phyloP scores from a whole-genome alignment of 495 filamentous ascomycete species.

The Friedmanniomyces simplex region DNA sequence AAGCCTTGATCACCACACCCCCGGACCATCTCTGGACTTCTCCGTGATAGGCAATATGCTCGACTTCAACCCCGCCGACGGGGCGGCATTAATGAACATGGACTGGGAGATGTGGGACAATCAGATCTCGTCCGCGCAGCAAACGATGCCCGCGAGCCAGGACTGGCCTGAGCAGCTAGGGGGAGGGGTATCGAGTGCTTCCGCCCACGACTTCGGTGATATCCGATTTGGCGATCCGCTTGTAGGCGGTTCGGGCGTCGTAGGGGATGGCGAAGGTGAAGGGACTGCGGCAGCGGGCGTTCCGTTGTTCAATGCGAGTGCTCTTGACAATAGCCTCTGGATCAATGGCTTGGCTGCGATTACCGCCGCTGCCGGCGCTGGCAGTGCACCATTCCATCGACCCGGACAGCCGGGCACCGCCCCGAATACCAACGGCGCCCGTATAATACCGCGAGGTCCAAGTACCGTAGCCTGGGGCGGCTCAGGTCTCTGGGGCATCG shows the following conservation, averaged over 20 bases:
- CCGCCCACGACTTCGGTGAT: neutral
- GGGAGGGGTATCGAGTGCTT: neutral
- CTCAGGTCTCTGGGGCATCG: neutral
- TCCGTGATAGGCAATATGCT: constrained; percentile 19
- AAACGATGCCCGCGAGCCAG: neutral
- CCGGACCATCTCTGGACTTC: constrained; percentile 1
- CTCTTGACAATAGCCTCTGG: neutral
- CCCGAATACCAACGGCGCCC: neutral
- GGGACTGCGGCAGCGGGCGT: no score
- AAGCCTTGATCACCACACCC: neutral
- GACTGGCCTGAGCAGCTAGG: neutral
- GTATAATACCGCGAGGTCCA: neutral
- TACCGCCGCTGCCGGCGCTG: neutral
- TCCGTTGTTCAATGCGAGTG: no score
- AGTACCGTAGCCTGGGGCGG: neutral
- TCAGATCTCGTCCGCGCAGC: constrained; percentile 2
- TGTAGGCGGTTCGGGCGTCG: neutral
- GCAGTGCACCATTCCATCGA: neutral
- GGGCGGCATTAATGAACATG: no score
- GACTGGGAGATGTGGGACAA: constrained; percentile 21
- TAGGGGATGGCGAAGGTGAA: neutral
- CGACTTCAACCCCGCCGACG: neutral
- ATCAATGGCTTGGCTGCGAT: neutral
- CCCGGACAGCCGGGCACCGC: neutral
- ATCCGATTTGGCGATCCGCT: neutral